phyloP scores from a whole-genome alignment of 164 flowering plant genomes.

The Kingdonia uniflora region DNA sequence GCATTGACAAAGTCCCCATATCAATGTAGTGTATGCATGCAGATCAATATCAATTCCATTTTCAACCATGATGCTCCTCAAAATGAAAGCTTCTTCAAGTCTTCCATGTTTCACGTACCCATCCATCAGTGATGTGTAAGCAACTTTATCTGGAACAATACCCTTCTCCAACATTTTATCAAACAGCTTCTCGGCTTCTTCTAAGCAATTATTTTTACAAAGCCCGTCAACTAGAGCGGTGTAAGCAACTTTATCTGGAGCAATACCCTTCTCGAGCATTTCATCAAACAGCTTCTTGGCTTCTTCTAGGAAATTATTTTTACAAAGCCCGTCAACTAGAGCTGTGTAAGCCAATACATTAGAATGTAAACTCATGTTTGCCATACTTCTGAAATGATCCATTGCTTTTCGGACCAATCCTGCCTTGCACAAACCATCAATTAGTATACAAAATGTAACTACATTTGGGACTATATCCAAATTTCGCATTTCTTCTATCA shows the following conservation, averaged over 20 bases:
- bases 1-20: conserved; percentile 47
- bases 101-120: conserved; percentile 66
- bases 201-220: conserved; percentile 42
- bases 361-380: conserved; percentile 34
- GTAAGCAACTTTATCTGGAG: conserved; percentile 55
- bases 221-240: conserved; percentile 73
- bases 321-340: conserved; percentile 66
- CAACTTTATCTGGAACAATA: conserved; percentile 48
- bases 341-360: conserved; percentile 62
- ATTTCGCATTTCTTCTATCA: conserved; percentile 52
- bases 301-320: conserved; percentile 34
- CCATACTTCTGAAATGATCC: conserved; percentile 39
- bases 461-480: conserved; percentile 36
- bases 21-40: conserved; percentile 54
- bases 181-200: conserved; percentile 47
- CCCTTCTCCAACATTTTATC: conserved; percentile 45
- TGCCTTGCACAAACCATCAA: conserved; percentile 72
- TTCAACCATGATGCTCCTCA: conserved; percentile 43
- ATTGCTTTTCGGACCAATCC: conserved; percentile 55
- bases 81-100: conserved; percentile 45
- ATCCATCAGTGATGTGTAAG: conserved; percentile 59
- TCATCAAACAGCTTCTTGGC: conserved; percentile 51
- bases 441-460: conserved; percentile 59
- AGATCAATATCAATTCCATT: conserved; percentile 59
- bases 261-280: conserved; percentile 42